Evolutionary conservation across 768 basidiomycete species (phyloP).

Genomic region (Cystofilobasidium ferigula): DNA sequence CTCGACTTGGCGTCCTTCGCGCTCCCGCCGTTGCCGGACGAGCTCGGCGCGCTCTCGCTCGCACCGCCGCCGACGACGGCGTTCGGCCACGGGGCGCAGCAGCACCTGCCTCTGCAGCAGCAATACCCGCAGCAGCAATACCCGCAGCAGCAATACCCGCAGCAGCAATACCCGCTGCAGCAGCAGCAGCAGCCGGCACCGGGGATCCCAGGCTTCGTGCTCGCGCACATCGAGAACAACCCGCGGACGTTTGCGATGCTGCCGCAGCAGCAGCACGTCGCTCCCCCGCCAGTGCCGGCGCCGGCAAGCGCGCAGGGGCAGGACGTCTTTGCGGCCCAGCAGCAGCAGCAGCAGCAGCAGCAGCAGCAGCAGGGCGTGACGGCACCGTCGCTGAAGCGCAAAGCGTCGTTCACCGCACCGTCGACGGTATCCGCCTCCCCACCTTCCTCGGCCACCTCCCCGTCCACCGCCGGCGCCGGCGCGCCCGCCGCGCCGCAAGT

Average conservation of each 20-base stretch:
- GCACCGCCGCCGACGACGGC: no score
- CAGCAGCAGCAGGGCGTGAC: not conserved
- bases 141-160: not conserved
- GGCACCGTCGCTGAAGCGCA: not conserved
- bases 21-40: not conserved
- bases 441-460: not conserved
- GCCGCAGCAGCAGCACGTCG: not conserved
- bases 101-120: no score
- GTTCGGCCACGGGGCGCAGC: not conserved
- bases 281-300: not conserved
- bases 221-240: slow-evolving; percentile 7
- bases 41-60: not conserved
- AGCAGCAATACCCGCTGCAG: not conserved
- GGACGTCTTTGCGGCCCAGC: no score
- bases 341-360: no score
- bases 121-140: no score
- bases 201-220: slow-evolving; percentile 12
- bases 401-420: not conserved
- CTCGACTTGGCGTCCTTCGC: not conserved
- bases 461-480: not conserved
- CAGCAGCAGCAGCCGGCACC: not conserved
- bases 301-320: no score
- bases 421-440: no score
- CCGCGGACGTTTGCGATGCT: not conserved
- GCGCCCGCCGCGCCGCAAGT: not conserved